A percentile compares a stretch with the other conserved stretches of the same genome.
Conservation (phyloP, 495 filamentous ascomycete species). For the Xylaria flabelliformis region DNA sequence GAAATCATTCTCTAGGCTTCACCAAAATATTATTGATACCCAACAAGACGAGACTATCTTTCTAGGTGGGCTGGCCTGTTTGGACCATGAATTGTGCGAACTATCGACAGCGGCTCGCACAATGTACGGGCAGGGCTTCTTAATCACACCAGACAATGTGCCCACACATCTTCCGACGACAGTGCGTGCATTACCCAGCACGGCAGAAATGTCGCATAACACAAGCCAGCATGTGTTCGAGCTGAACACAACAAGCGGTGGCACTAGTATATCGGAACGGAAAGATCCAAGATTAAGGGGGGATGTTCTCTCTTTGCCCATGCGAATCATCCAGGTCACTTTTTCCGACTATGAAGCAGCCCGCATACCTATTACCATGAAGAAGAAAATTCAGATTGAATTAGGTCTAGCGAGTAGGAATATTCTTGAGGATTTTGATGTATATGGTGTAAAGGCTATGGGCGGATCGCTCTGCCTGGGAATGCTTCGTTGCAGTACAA, state of each 20-base stretch:
- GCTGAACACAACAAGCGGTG: neutral
- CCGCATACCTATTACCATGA: slow-evolving; percentile 1
- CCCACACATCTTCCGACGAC: neutral
- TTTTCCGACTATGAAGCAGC: neutral
- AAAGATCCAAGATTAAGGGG: slow-evolving; percentile 9
- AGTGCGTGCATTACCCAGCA: neutral
- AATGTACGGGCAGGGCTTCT: neutral
- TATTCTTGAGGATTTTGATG: neutral
- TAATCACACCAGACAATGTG: slow-evolving; percentile 3
- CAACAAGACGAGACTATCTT: slow-evolving; percentile 17
- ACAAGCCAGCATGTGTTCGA: neutral
- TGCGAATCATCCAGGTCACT: slow-evolving; percentile 8
- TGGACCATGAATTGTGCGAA: neutral
- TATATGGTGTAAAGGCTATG: neutral
- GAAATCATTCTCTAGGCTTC: slow-evolving; percentile 16
- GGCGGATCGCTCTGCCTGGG: slow-evolving; percentile 15
- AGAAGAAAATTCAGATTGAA: slow-evolving; percentile 1
- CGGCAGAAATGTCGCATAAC: neutral
- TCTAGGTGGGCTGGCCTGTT: neutral
- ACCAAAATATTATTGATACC: neutral
- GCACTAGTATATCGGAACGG: neutral
- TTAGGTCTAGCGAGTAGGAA: neutral
- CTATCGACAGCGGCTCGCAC: neutral
- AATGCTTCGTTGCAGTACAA: neutral
- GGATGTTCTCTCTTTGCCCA: neutral